Conservation (phyloP, 768 basidiomycete genomes). For the Austroboletus festivus region DNA sequence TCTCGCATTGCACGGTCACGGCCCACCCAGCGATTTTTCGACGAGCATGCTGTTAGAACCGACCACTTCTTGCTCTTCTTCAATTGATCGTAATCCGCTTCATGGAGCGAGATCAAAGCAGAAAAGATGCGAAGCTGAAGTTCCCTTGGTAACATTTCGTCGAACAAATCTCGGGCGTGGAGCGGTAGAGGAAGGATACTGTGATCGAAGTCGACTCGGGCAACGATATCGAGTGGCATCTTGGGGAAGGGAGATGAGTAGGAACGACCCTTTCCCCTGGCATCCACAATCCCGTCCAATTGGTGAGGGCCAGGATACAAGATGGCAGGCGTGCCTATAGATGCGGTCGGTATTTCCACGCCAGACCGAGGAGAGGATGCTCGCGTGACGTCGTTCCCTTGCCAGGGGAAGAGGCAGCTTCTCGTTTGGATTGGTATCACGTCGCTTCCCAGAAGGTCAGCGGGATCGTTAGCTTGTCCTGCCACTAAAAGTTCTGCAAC, state of each 20-base stretch:
- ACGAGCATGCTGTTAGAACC: constrained; percentile 54
- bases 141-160: constrained; percentile 69
- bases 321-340: constrained; percentile 3
- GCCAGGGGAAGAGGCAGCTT: constrained; percentile 44
- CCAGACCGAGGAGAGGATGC: constrained; percentile 10
- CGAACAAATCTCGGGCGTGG: constrained; percentile 55
- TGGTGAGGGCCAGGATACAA: constrained; percentile 18
- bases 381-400: constrained; percentile 29
- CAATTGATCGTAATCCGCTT: constrained; percentile 50
- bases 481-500: constrained; percentile 10
- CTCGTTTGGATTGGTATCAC: constrained; percentile 26
- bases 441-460: constrained; percentile 12
- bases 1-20: constrained; percentile 71
- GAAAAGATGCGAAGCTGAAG: constrained; percentile 59
- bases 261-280: constrained; percentile 55
- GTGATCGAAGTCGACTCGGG: constrained; percentile 42
- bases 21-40: constrained; percentile 71
- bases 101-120: constrained; percentile 54
- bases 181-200: constrained; percentile 49
- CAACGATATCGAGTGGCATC: constrained; percentile 59
- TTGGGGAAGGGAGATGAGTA: constrained; percentile 63
- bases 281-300: constrained; percentile 14
- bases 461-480: constrained; percentile 2
- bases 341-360: constrained; percentile 14
- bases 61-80: constrained; percentile 55